phyloP scores from a whole-genome alignment of 768 basidiomycete species.

The Rubroboletus satanas region DNA sequence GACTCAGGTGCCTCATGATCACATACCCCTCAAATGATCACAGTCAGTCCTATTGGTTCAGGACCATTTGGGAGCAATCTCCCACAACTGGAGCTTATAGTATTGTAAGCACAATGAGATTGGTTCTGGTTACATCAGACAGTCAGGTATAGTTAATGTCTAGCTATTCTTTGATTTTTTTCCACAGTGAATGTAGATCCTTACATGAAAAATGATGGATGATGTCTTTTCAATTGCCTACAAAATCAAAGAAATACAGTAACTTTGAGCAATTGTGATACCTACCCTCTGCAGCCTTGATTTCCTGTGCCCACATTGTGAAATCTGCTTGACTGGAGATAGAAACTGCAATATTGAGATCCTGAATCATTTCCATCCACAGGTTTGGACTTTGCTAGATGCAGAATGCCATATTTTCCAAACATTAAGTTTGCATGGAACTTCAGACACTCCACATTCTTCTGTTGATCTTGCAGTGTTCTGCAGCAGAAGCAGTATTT shows the following conservation, averaged over 20 bases:
- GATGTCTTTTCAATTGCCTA: neutral
- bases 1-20: too few relatives aligned
- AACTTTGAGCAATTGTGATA: conserved; percentile 2
- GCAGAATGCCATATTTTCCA: conserved; percentile 3
- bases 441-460: neutral
- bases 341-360: neutral
- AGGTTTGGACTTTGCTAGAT: conserved; percentile 1
- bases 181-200: too few relatives aligned
- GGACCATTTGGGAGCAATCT: too few relatives aligned
- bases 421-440: neutral
- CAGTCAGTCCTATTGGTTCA: too few relatives aligned
- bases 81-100: too few relatives aligned
- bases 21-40: too few relatives aligned
- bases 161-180: too few relatives aligned
- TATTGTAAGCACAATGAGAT: too few relatives aligned
- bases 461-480: neutral
- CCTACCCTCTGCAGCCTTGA: neutral
- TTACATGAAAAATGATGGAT: neutral
- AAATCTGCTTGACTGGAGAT: neutral
- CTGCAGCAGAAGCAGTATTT: neutral
- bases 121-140: too few relatives aligned
- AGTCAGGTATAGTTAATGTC: too few relatives aligned
- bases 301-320: neutral
- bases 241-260: conserved; percentile 8
- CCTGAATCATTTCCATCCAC: neutral